A percentile compares a stretch with the other conserved stretches of the same genome.
Evolutionary conservation across 2,329 filamentous ascomycete species (phyloP).

Genomic region (Exophiala oligosperma): DNA sequence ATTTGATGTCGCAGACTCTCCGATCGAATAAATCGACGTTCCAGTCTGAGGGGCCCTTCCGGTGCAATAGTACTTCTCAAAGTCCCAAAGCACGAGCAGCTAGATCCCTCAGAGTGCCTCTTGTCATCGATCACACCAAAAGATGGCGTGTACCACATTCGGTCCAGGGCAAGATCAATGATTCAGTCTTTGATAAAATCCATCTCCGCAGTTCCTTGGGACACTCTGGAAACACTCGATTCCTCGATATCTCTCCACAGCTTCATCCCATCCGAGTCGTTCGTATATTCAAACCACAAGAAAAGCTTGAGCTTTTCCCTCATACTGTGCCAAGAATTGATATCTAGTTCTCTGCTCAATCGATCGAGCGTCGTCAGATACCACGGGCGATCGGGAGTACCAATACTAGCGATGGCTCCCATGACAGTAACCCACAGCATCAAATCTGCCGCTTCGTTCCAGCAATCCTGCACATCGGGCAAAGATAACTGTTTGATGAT

Average conservation of each 20-base stretch:
- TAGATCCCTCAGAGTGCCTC: no score
- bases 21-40: no score
- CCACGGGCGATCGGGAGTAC: conserved; percentile 35
- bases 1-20: no score
- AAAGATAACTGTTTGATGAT: conserved; percentile 32
- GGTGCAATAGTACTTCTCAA: no score
- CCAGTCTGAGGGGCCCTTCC: no score
- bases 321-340: conserved; percentile 26
- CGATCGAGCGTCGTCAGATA: conserved; percentile 34
- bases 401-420: conserved; percentile 40
- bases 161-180: no score
- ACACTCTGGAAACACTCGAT: conserved; percentile 11
- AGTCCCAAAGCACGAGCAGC: no score
- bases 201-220: neutral
- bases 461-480: conserved; percentile 28
- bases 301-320: conserved; percentile 24
- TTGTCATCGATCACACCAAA: no score
- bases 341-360: conserved; percentile 20
- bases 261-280: conserved; percentile 28
- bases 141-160: no score
- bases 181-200: neutral
- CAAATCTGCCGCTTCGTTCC: conserved; percentile 31
- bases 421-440: conserved; percentile 40
- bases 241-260: conserved; percentile 28
- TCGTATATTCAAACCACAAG: conserved; percentile 29